Evolutionary conservation across 1,284 basidiomycete genomes (phyloP).

Genomic region (Trichosporon sp.): DNA sequence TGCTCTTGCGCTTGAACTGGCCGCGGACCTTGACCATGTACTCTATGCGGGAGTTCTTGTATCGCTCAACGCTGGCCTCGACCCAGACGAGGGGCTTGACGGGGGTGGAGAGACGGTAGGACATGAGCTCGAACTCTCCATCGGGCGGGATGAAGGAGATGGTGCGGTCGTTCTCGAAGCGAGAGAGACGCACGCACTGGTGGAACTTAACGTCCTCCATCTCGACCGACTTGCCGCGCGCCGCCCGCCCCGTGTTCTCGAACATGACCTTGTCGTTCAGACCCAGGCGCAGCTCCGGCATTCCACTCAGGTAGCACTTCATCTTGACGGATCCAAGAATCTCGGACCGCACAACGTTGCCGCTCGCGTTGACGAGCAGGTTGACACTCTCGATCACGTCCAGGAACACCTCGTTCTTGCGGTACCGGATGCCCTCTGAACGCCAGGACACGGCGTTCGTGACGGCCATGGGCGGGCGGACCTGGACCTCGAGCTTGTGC

Average conservation of each 20-base stretch:
- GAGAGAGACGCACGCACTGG: conserved; percentile 98
- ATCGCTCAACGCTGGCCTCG: conserved; percentile 92
- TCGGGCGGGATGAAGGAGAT: conserved; percentile 99
- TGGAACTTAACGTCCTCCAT: conserved; percentile 99
- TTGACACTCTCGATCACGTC: conserved; percentile 99
- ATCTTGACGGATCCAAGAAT: conserved; percentile 98
- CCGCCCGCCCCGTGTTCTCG: conserved; percentile 88
- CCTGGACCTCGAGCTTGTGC: conserved; percentile 97
- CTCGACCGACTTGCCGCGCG: conserved; percentile 96
- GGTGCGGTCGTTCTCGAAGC: conserved; percentile 98
- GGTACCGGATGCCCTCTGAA: conserved; percentile 94
- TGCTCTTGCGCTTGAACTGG: conserved; percentile 94
- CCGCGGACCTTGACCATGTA: conserved; percentile 98
- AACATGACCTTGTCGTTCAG: conserved; percentile 99
- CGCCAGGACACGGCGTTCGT: conserved; percentile 99
- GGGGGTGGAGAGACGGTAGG: conserved; percentile 90
- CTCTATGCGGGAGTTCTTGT: conserved; percentile 90
- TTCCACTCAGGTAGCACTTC: conserved; percentile 98
- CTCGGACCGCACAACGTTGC: conserved; percentile 95
- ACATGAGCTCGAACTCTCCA: conserved; percentile 98
- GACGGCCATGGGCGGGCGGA: conserved; percentile 92
- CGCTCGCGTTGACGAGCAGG: conserved; percentile 92
- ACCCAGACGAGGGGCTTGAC: conserved; percentile 99
- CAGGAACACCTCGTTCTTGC: conserved; percentile 99
- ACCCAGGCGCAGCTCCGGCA: conserved; percentile 95